phyloP scores from a whole-genome alignment of 768 basidiomycete genomes.

The Amanita rubescens region DNA sequence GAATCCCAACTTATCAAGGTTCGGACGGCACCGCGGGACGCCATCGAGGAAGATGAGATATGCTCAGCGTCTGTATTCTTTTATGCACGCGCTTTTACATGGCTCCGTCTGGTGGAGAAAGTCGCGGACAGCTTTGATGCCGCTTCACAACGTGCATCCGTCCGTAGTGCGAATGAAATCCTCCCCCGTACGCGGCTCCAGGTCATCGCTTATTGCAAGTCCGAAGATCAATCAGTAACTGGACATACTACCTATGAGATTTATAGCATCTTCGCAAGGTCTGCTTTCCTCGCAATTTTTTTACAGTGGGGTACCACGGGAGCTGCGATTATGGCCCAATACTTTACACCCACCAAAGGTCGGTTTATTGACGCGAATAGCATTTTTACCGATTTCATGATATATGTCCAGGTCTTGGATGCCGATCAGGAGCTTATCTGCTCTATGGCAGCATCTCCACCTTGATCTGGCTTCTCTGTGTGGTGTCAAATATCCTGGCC shows the following conservation, averaged over 20 bases:
- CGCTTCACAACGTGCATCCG: background rate
- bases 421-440: slow-evolving; percentile 24
- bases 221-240: background rate
- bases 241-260: background rate
- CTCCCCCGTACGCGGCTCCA: too few species aligned
- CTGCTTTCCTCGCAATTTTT: slow-evolving; percentile 14
- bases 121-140: background rate
- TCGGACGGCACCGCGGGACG: background rate
- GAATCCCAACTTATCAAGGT: background rate
- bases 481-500: slow-evolving; percentile 22
- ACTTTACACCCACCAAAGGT: slow-evolving; percentile 21
- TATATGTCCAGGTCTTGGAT: slow-evolving; percentile 21
- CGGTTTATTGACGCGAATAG: background rate
- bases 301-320: slow-evolving; percentile 26
- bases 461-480: slow-evolving; percentile 23
- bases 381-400: background rate
- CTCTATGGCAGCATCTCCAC: slow-evolving; percentile 25
- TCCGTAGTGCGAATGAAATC: background rate
- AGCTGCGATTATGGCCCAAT: slow-evolving; percentile 18
- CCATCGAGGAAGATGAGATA: slow-evolving; percentile 7
- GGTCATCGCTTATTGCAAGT: too few species aligned
- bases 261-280: background rate
- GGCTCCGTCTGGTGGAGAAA: slow-evolving; percentile 5
- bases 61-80: slow-evolving; percentile 12
- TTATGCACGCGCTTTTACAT: slow-evolving; percentile 11